phyloP scores from a whole-genome alignment of 139 green algal species.

The Chlorella sp. region DNA sequence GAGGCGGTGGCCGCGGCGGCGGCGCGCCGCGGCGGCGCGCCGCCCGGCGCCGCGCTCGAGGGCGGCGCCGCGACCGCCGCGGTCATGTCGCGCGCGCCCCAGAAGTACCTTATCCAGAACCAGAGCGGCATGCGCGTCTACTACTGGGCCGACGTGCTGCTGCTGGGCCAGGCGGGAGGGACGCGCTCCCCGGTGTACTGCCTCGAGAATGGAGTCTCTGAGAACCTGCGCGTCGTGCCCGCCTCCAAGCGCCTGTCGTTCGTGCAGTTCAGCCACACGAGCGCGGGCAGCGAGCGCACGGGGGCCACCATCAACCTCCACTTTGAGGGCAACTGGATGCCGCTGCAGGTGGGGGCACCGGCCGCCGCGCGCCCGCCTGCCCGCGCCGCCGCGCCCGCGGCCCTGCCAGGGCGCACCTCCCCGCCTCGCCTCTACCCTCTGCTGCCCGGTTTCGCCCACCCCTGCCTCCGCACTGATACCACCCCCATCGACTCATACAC shows the following conservation, averaged over 20 bases:
- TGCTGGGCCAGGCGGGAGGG: neutral
- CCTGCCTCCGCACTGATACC: neutral
- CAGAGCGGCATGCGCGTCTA: constrained; percentile 71
- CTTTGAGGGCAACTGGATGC: constrained; percentile 86
- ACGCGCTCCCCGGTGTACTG: constrained; percentile 20
- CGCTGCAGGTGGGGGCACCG: constrained; percentile 60
- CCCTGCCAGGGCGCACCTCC: neutral
- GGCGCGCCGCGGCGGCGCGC: neutral
- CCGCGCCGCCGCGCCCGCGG: no score
- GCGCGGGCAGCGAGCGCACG: constrained; percentile 49
- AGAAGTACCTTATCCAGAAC: constrained; percentile 88
- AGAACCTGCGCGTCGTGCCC: constrained; percentile 58
- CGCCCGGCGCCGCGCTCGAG: neutral
- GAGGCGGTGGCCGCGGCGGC: neutral
- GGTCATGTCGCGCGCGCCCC: constrained; percentile 55
- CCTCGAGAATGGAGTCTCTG: constrained; percentile 44
- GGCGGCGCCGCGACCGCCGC: neutral
- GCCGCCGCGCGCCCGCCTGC: no score
- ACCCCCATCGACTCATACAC: no score
- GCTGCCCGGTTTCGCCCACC: neutral
- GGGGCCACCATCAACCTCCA: constrained; percentile 77
- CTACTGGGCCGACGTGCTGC: constrained; percentile 72
- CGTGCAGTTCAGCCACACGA: constrained; percentile 24
- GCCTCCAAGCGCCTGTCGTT: constrained; percentile 40
- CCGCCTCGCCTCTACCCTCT: neutral